Conservation (phyloP, 2,329 filamentous ascomycete species). For the Xylaria sp. region DNA sequence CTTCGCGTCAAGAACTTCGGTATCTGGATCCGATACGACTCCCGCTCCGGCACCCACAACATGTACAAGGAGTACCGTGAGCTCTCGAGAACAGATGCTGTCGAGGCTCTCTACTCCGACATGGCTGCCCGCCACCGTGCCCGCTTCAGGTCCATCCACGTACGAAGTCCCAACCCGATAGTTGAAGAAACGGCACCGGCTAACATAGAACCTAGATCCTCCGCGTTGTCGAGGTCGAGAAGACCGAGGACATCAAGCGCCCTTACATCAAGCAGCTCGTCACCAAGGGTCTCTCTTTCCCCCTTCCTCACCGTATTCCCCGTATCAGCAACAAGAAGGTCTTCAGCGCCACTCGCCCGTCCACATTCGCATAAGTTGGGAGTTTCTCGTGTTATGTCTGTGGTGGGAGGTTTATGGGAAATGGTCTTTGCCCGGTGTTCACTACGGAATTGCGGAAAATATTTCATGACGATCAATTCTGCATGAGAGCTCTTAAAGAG, state of each 20-base stretch:
- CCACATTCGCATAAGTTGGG: constrained; percentile 91
- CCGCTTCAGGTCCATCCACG: constrained; percentile 98
- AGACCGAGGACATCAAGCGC: constrained; percentile 92
- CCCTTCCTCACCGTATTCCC: constrained; percentile 94
- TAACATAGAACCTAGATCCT: constrained; percentile 75
- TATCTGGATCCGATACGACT: constrained; percentile 99
- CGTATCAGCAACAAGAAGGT: constrained; percentile 87
- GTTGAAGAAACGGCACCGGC: constrained; percentile 12
- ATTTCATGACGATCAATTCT: constrained; percentile 62
- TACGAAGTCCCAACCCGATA: constrained; percentile 60
- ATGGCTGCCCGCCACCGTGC: constrained; percentile 99
- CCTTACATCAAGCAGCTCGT: constrained; percentile 99
- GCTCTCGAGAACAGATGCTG: constrained; percentile 94
- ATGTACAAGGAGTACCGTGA: constrained; percentile 99
- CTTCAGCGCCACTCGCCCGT: constrained; percentile 91
- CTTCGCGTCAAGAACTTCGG: constrained; percentile 99
- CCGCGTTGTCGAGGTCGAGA: constrained; percentile 97
- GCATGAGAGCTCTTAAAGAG: constrained; percentile 61
- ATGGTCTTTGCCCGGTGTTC: constrained; percentile 67
- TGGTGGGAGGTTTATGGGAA: constrained; percentile 56
- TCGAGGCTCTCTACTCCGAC: constrained; percentile 98
- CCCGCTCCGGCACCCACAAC: constrained; percentile 99
- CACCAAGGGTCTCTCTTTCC: constrained; percentile 95
- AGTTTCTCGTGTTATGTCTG: constrained; percentile 57
- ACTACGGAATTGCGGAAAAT: constrained; percentile 68